Base-by-base conservation (phyloP, 2,329 filamentous ascomycete genomes). In the Penicillium sp. region DNA sequence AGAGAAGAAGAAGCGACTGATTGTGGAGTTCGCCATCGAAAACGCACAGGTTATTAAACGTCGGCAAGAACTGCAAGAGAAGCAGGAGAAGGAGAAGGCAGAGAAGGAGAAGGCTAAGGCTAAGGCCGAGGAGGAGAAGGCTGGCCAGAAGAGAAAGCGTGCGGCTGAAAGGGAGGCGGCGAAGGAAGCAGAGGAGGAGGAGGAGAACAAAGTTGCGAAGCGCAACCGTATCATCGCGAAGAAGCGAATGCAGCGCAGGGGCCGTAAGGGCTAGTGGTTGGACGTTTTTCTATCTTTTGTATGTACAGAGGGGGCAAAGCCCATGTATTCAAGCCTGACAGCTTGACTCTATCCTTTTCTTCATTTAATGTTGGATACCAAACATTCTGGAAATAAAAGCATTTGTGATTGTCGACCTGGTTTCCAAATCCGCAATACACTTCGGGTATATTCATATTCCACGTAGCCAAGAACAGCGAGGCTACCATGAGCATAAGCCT, bases 21-120 rank as follows among this genome's bases (percentile, higher is more conserved):
- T 99, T 70, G 93, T 93, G 37, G 96, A 99, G 75, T 99, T 99
- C 72, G 92, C 95, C 21, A 96, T 99, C 72, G 95, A 99, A 77
- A 99, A 99, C 68, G 93, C 92, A 1, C 93, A 97, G 69, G 95
- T 99, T 1, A 89, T 99, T n/a, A 85, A 88, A 64, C 84, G 95
- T 62, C 84, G 96, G 26, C 75, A 72, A 55, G 74, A 71, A 58
- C 65, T 68, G 55, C 71, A 72, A 55, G 67, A 64, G 31, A 70
- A 62, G 57, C 60, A 63, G 54, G 48, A 55, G 45, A 51, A 49
- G 37, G 46, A 45, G 21, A 46, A 53, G 51, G 31, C 65, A 62
- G 16, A 72, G 66, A 56, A 62, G 11, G 59, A 61, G 35, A 56
- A 51, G 58, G 50, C 21, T 37, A 16, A 61, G 51, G 51, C 45